Evolutionary conservation across 306 rosid species (phyloP), one percentile per base, ranked within the genome.

Genomic region (Lathyrus sativus): DNA sequence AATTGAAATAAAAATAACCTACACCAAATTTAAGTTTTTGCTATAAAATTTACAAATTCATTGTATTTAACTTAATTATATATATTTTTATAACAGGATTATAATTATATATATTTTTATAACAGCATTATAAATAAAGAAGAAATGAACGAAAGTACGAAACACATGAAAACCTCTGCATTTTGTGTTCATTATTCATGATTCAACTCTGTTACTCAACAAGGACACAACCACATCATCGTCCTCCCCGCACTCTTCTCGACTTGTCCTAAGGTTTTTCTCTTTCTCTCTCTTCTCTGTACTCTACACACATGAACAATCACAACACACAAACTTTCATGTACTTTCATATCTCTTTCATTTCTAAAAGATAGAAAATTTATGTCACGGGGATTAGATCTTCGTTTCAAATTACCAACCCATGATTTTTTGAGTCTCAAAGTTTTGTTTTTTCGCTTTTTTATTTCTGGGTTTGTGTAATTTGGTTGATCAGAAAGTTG

Each of bases 191-290:
- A 35, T 43, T 19, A 9, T 29, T 49, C 71, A 17, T 49, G 62
- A 31, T 28, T 28, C 48, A 28, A 64, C 68, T 19, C 68, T 61
- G 70, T 67, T 67, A 19, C 78, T 70, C 19, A 45, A 60, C 70
- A 58, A 39, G 62, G 29, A 35, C 65, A 35, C 65, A 51, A 24
- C 79, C 15, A 26, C 61, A 33, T 28, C 43, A 24, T 11, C 72
- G 1, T 68, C 77, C 70, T 15, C 49, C 15, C 31, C 68, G 71
- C 68, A 63, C 64, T 44, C 60, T 43, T n/a, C 60, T 59, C 57
- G 17, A 67, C 13, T n/a, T 64, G 29, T 73, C 85, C 11, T 19
- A 61, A 78, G 82, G 85, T 78, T 35, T 44, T 42, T 31, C 44
- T 70, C 67, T 68, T 71, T 67, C 45, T 48, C 73, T 71, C 4